phyloP scores from a whole-genome alignment of 1,139 yeast species.

The Kazachstania sp. region DNA sequence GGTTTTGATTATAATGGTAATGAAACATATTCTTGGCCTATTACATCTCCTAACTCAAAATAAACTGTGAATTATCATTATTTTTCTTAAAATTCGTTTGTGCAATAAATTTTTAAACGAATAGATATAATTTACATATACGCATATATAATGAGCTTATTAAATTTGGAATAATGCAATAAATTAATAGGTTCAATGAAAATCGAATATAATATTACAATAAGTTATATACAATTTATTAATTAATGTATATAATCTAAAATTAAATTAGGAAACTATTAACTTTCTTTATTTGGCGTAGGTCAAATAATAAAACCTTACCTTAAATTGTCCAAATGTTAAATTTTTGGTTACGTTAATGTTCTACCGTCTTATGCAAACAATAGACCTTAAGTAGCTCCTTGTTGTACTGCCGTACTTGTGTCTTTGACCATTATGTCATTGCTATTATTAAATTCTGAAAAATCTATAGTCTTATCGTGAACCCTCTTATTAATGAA shows the following conservation, averaged over 20 bases:
- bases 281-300: neutral
- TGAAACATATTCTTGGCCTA: slow-evolving; percentile 11
- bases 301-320: neutral
- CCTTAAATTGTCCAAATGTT: neutral
- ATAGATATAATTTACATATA: no score
- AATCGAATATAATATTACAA: neutral
- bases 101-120: no score
- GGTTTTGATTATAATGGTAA: slow-evolving; percentile 1
- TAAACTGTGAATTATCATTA: neutral
- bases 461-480: slow-evolving; percentile 6
- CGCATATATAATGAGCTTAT: no score
- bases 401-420: slow-evolving; percentile 7
- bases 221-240: neutral
- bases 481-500: slow-evolving; percentile 8
- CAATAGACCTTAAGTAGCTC: neutral
- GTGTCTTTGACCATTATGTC: slow-evolving; percentile 8
- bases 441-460: slow-evolving; percentile 11
- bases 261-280: no score
- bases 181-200: neutral
- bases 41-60: slow-evolving; percentile 9
- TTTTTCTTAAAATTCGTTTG: no score
- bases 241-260: neutral
- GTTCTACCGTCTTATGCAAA: no score
- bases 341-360: no score
- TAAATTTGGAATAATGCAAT: no score